Percentiles rank a stretch among this genome's conserved stretches.
Evolutionary conservation across 495 filamentous ascomycete genomes (phyloP).

Genomic region (Talaromyces nanjingensis): DNA sequence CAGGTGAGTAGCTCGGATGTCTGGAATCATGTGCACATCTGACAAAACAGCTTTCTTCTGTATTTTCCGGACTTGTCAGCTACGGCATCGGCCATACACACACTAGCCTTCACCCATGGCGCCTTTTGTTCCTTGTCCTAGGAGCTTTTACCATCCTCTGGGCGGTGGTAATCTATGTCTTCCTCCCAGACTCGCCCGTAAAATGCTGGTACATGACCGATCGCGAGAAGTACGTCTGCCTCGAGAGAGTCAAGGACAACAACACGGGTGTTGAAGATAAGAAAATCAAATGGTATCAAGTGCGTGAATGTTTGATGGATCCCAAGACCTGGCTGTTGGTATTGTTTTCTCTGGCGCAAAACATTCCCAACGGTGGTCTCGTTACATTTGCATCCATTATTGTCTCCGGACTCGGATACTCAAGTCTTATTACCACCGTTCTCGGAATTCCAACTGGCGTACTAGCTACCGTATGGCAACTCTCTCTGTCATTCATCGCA

Average conservation of each 20-base stretch:
- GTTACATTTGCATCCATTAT: conserved; percentile 29
- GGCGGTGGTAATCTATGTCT: conserved; percentile 30
- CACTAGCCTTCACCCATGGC: conserved; percentile 1
- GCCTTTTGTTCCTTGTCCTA: conserved; percentile 16
- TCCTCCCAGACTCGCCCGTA: conserved; percentile 41
- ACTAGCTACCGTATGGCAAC: conserved; percentile 8
- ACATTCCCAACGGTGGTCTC: conserved; percentile 28
- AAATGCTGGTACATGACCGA: conserved; percentile 35
- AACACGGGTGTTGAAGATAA: conserved; percentile 50
- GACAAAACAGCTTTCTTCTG: conserved; percentile 12
- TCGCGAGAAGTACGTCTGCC: conserved; percentile 34
- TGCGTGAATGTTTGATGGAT: conserved; percentile 35
- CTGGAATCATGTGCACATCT: background rate
- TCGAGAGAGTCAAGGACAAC: conserved; percentile 45
- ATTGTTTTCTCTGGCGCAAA: conserved; percentile 13
- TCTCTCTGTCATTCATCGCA: background rate
- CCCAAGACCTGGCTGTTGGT: conserved; percentile 29
- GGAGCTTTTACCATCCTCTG: conserved; percentile 28
- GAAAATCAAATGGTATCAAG: conserved; percentile 42
- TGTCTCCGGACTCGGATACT: conserved; percentile 27
- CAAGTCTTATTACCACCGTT: conserved; percentile 23
- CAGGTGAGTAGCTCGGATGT: background rate
- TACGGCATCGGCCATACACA: conserved; percentile 6
- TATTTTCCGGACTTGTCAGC: conserved; percentile 10
- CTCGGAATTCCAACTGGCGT: conserved; percentile 22